Percentiles rank a stretch among this genome's conserved stretches.
Evolutionary conservation across 371 early-diverging fungal species (phyloP).

Genomic region (Dentiscutata heterogama): DNA sequence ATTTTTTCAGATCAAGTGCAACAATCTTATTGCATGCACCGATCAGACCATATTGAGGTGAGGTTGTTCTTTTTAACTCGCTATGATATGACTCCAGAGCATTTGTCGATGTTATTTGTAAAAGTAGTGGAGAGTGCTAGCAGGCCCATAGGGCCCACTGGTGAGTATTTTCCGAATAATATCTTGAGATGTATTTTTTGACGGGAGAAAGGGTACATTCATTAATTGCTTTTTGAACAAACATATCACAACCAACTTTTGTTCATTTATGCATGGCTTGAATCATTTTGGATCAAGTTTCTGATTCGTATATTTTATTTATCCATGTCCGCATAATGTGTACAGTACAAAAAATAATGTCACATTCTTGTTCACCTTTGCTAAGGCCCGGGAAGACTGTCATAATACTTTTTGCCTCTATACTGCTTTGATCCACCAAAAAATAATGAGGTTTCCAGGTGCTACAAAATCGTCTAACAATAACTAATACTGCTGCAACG

Average conservation of each 20-base stretch:
- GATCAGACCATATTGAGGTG: no score
- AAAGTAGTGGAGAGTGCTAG: conserved; percentile 12
- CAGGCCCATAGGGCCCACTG: conserved; percentile 1
- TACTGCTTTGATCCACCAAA: no score
- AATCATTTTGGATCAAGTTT: no score
- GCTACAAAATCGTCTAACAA: no score
- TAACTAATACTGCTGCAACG: conserved; percentile 33
- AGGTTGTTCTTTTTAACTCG: no score
- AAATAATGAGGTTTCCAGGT: no score
- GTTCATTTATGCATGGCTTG: no score
- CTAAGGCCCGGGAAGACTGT: conserved; percentile 41
- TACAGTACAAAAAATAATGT: conserved; percentile 41
- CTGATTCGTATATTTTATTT: no score
- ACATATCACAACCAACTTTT: no score
- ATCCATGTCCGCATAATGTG: conserved; percentile 47
- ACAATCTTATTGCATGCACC: no score
- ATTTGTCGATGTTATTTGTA: conserved; percentile 29
- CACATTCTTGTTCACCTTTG: conserved; percentile 36
- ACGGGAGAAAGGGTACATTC: conserved; percentile 11
- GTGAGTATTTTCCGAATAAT: background rate
- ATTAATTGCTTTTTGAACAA: conserved; percentile 8
- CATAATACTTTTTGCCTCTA: no score
- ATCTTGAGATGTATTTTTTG: background rate
- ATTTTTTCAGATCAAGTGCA: conserved; percentile 2
- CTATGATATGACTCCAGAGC: no score